These are phyloP conservation scores for Saccharomycopsis lassenensis DNA, from an alignment of 805 yeast species.

Conservation along the genomic window DNA sequence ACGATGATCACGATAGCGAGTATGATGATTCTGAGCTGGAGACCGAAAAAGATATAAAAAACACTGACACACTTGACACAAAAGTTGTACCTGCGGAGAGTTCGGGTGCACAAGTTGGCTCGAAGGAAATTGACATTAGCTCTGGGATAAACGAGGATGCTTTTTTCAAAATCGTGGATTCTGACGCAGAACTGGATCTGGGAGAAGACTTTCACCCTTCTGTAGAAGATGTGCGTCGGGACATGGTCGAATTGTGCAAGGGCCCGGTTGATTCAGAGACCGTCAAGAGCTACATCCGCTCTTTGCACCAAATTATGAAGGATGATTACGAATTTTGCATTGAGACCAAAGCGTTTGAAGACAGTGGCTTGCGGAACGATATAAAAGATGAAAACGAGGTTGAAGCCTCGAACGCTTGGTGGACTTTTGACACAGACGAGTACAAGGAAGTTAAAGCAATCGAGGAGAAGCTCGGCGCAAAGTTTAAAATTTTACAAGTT, in stretches of 20 bases:
- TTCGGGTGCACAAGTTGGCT: neutral
- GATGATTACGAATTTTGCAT: no score
- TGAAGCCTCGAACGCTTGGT: no score
- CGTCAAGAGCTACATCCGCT: no score
- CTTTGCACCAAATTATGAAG: no score
- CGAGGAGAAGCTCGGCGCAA: neutral
- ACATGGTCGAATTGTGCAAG: no score
- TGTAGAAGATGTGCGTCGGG: neutral
- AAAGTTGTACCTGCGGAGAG: no score
- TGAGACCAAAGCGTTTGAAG: no score
- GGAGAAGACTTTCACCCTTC: neutral
- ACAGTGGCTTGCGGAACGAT: no score
- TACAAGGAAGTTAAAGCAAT: neutral
- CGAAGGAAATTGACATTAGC: constrained; percentile 1
- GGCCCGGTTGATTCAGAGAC: no score
- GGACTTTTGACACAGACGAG: no score
- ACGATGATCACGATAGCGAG: constrained; percentile 24
- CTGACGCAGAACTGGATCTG: neutral
- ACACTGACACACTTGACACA: no score
- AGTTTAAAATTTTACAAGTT: neutral
- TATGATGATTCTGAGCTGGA: constrained; percentile 5
- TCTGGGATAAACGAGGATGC: neutral
- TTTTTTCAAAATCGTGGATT: neutral
- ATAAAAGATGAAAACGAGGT: no score
- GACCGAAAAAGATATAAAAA: neutral